Evolutionary conservation across 2,329 filamentous ascomycete species (phyloP), one percentile per base, ranked within the genome.

Genomic region (Kalmusia sp.): DNA sequence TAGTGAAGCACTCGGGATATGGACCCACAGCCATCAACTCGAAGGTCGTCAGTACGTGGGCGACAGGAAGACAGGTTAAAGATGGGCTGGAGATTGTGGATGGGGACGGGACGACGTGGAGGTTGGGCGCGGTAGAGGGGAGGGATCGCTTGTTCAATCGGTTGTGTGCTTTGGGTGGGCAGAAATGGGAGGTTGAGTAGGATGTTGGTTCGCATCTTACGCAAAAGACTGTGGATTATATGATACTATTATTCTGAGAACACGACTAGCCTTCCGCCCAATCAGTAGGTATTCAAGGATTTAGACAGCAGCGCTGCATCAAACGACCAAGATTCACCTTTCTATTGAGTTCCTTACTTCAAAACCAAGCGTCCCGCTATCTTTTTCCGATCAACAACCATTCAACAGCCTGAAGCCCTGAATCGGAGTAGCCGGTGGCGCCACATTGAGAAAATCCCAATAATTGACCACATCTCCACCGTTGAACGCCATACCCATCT

Each of bases 391-490:
- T 67, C 40, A 70, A 45, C 68, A 71, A 14, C 63, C 64, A 45
- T 54, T 56, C 19, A 63, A 61, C 3, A 71, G 40, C 25, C 65
- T 61, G 39, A 66, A 71, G 2, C 69, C 69, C 34, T 70, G 64
- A 6, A 62, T 44, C 12, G 67, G 65, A 44, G 21, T 61, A 3
- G 54, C 65, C 3, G 66, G 65, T n/a, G 64, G 63, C 12, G 24
- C 49, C 6, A 68, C 57, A 34, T 69, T 58, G 12, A 54, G 35
- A 33, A 68, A 72, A 19, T 62, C 57, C 69, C 62, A 71, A 31
- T 67, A 70, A 27, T 72, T 70, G 3, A 64, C 64, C 34, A 40
- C 14, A 12, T 46, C 51, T 7, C 21, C 39, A 7, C 62, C 58
- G n/a, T 67, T 46, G 21, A 56, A 66, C 28, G 55, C 53, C 63